phyloP scores from a whole-genome alignment of 257 asterid species.

The Solanum neorickii region DNA sequence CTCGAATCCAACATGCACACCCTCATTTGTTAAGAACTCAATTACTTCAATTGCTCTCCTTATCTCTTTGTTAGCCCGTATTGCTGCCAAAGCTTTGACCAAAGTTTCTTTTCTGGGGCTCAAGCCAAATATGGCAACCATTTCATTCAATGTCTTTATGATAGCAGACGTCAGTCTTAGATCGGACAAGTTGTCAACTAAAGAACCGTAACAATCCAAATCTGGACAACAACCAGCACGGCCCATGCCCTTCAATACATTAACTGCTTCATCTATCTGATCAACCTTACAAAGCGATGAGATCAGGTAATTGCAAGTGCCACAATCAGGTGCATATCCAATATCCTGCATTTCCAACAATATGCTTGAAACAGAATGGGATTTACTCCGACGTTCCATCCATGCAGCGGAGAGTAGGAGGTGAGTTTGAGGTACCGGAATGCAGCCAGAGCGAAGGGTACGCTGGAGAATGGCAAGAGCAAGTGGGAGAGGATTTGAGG shows the following conservation, averaged over 20 bases:
- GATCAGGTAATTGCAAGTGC: constrained; percentile 67
- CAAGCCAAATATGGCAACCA: constrained; percentile 41
- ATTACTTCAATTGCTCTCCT: constrained; percentile 59
- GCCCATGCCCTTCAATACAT: constrained; percentile 49
- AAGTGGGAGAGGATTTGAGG: constrained; percentile 45
- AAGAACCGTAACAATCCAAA: constrained; percentile 49
- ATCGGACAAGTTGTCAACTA: constrained; percentile 43
- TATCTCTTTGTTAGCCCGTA: constrained; percentile 50
- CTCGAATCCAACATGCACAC: constrained; percentile 49
- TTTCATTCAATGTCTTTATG: constrained; percentile 41
- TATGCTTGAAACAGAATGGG: constrained; percentile 20
- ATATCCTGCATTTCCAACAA: constrained; percentile 45
- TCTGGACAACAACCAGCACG: constrained; percentile 55
- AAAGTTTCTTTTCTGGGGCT: constrained; percentile 52
- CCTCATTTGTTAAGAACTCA: constrained; percentile 39
- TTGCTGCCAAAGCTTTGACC: constrained; percentile 36
- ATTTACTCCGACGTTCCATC: constrained; percentile 19
- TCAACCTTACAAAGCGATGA: constrained; percentile 62
- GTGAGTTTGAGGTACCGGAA: constrained; percentile 51
- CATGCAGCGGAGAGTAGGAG: constrained; percentile 56
- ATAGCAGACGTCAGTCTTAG: constrained; percentile 27
- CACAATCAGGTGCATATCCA: constrained; percentile 59
- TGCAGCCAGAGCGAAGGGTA: constrained; percentile 67
- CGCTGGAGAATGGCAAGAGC: constrained; percentile 59
- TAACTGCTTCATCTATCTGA: constrained; percentile 39